These are phyloP conservation scores for Pichia sp. DNA, from an alignment of 1,139 yeast genomes.

Conservation along the genomic window DNA sequence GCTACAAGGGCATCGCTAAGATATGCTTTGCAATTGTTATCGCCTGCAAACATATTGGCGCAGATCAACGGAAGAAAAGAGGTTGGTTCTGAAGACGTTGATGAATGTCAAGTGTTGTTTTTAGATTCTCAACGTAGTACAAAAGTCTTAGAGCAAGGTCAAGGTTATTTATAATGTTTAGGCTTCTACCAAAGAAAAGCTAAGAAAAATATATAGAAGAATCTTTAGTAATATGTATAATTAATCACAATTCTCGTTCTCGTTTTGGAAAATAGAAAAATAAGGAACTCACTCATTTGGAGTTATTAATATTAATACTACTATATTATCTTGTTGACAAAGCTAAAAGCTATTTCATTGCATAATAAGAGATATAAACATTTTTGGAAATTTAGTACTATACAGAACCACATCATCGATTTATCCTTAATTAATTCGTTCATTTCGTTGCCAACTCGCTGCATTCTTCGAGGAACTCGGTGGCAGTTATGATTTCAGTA, in stretches of 20 bases:
- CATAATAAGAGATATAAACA: neutral
- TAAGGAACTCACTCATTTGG: too few species aligned
- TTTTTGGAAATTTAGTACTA: neutral
- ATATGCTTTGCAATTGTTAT: conserved; percentile 82
- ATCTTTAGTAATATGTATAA: neutral
- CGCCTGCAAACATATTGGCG: conserved; percentile 87
- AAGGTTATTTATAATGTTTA: conserved; percentile 41
- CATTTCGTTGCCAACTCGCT: conserved; percentile 37
- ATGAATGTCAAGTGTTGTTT: conserved; percentile 80
- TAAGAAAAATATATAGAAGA: neutral
- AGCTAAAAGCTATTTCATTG: neutral
- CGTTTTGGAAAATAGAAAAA: neutral
- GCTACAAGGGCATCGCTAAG: conserved; percentile 79
- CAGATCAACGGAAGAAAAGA: conserved; percentile 68
- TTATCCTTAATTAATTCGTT: neutral
- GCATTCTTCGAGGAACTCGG: conserved; percentile 70
- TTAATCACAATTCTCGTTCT: neutral
- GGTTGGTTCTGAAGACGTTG: conserved; percentile 67
- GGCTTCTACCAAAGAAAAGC: neutral
- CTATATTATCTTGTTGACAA: too few species aligned
- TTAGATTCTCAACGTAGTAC: conserved; percentile 88
- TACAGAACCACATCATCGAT: neutral
- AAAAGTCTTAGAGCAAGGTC: conserved; percentile 57
- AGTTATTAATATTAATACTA: too few species aligned
- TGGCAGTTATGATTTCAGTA: conserved; percentile 74